A percentile compares a stretch with the other conserved stretches of the same genome.
phyloP scores from a whole-genome alignment of 176 grass and related monocot species.

The Aechmea fasciata region DNA sequence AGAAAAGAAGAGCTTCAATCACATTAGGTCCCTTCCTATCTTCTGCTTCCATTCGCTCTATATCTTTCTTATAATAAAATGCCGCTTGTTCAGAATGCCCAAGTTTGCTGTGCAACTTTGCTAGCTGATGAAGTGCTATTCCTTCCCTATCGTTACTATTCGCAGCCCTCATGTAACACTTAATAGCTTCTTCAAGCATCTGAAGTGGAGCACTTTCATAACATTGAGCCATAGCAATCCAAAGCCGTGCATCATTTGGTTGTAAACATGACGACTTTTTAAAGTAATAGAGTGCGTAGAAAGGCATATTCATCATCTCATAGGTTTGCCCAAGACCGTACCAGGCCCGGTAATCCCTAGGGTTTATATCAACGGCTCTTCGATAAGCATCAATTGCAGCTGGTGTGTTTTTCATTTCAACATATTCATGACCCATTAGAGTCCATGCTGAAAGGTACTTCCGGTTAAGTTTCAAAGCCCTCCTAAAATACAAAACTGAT shows the following conservation, averaged over 20 bases:
- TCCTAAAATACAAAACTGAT: conserved; percentile 78
- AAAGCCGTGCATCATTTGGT: conserved; percentile 84
- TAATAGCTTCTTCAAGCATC: conserved; percentile 89
- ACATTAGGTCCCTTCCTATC: conserved; percentile 81
- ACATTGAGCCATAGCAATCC: conserved; percentile 99
- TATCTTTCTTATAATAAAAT: conserved; percentile 87
- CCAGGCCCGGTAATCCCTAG: conserved; percentile 93
- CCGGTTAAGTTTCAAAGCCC: conserved; percentile 83
- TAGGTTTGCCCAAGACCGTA: conserved; percentile 99
- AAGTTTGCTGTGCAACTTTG: conserved; percentile 58
- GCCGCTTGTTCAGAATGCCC: conserved; percentile 71
- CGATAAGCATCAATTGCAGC: conserved; percentile 95
- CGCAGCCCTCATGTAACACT: conserved; percentile 84
- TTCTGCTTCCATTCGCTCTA: conserved; percentile 85
- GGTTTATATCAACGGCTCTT: conserved; percentile 94
- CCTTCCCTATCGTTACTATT: conserved; percentile 77
- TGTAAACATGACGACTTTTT: conserved; percentile 76
- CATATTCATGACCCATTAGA: conserved; percentile 96
- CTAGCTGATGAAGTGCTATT: conserved; percentile 79
- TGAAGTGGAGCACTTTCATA: conserved; percentile 86
- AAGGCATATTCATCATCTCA: conserved; percentile 97
- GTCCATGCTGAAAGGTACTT: conserved; percentile 99
- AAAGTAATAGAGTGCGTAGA: conserved; percentile 90
- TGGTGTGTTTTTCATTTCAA: conserved; percentile 94
- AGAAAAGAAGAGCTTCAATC: conserved; percentile 85